phyloP scores from a whole-genome alignment of 148 eudicot genomes.

The Rheum nobile region DNA sequence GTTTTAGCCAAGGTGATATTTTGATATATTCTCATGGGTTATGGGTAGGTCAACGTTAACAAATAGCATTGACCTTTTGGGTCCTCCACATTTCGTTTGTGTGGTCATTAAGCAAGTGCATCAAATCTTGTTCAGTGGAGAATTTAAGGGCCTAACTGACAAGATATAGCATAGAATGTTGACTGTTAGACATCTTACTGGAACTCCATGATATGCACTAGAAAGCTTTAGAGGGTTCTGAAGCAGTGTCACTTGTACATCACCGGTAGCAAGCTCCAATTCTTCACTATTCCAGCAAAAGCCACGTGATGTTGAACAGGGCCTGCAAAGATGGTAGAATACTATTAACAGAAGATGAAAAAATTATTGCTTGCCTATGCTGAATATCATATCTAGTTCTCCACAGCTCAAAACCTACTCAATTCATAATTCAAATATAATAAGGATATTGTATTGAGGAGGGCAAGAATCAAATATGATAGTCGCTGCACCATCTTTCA shows the following conservation, averaged over 20 bases:
- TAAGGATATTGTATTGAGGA: neutral
- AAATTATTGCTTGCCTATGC: neutral
- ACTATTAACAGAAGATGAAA: neutral
- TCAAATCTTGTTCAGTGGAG: neutral
- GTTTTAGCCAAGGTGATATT: neutral
- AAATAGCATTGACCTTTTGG: neutral
- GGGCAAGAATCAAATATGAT: neutral
- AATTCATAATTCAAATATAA: neutral
- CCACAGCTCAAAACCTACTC: neutral
- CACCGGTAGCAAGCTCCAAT: conserved; percentile 44
- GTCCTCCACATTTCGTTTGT: neutral
- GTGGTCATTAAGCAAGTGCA: neutral
- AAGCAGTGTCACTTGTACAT: conserved; percentile 26
- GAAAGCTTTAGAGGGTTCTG: conserved; percentile 35
- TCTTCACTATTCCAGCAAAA: conserved; percentile 47
- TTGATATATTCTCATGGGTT: neutral
- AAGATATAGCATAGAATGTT: neutral
- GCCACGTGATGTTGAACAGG: conserved; percentile 15
- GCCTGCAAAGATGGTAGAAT: conserved; percentile 8
- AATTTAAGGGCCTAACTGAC: neutral
- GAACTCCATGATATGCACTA: conserved; percentile 57
- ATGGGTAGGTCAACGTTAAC: neutral
- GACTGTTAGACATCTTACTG: conserved; percentile 25
- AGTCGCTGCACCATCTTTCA: neutral
- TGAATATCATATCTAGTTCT: neutral